These are phyloP conservation scores for Colletotrichum phormii DNA, from an alignment of 2,329 filamentous ascomycete species.

Conservation along the genomic window DNA sequence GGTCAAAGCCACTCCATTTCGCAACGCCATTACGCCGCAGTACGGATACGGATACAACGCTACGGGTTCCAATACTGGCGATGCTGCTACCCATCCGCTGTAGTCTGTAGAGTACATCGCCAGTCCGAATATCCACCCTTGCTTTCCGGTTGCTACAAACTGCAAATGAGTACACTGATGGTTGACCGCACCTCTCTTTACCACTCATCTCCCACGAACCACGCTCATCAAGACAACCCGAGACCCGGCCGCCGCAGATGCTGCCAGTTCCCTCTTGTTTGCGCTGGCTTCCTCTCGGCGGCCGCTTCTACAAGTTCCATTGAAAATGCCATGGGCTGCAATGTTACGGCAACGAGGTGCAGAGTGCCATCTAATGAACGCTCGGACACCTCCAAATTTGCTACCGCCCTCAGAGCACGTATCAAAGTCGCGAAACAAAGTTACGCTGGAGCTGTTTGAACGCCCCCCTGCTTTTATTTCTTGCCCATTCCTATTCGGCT, in stretches of 20 bases:
- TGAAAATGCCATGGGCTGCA: constrained; percentile 16
- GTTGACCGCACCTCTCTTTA: constrained; percentile 3
- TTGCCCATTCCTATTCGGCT: constrained; percentile 13
- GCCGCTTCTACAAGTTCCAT: constrained; percentile 2
- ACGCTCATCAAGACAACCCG: constrained; percentile 1
- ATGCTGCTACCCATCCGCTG: background rate
- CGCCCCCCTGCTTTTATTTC: constrained; percentile 11
- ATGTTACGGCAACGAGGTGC: constrained; percentile 21
- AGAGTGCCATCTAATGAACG: constrained; percentile 34
- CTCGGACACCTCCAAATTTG: constrained; percentile 33
- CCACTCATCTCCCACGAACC: constrained; percentile 26
- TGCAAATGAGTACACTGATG: background rate
- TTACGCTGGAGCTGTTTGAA: constrained; percentile 37
- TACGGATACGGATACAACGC: background rate
- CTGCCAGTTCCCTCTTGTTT: constrained; percentile 13
- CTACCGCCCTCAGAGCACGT: constrained; percentile 22
- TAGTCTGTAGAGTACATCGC: background rate
- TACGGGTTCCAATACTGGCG: background rate
- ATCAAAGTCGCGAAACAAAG: constrained; percentile 33
- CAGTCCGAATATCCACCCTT: background rate
- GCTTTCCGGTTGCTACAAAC: background rate
- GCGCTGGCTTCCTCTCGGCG: constrained; percentile 17
- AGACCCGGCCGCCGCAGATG: constrained; percentile 2
- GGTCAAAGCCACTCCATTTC: constrained; percentile 26
- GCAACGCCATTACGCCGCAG: background rate